Evolutionary conservation across 768 basidiomycete species (phyloP), one percentile per base, ranked within the genome.

Genomic region (Podaxis rugospora): DNA sequence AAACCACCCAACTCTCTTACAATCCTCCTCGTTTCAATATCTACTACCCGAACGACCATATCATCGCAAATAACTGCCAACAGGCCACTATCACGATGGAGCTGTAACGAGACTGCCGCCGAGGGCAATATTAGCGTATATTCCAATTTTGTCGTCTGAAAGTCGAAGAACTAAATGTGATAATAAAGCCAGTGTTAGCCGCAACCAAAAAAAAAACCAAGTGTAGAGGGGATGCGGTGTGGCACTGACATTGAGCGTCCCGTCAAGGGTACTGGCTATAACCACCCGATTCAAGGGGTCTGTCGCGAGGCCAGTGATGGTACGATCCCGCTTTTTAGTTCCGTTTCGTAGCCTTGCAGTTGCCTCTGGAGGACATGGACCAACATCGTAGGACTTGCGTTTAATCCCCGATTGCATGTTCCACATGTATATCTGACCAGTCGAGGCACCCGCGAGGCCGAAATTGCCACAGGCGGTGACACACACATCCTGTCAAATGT

Each of bases 381-480:
- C 89, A 23, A 96, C 68, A 62, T 80, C 76, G 70, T 92, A 98
- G 1, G 82, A 79, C 74, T 90, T 92, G 49, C 96, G 81, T 66
- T 84, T 83, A 61, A 95, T 82, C 1, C 97, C 97, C 3, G 92
- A 94, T 72, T 99, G 96, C 87, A 99, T 86, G 70, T 98, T 99
- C 90, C 93, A 98, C 88, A 95, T 88, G 61, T 85, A 73, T 40
- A 98, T 89, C 25, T 80, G 81, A 1, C 92, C 91, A 0, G 84
- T 88, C 1, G 92, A 91, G 1, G 90, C 89, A 25, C 93, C 87
- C 3, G 86, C 93, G 10, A 98, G 72, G 28, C 91, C 93, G 69
- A 98, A 99, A 69, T 98, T 98, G 6, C 97, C 97, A 69, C 97
- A 99, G 0, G 93, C 90, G 3, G 95, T 90, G 18, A 98, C 90